Percentiles rank a stretch among this genome's conserved stretches.
phyloP scores from a whole-genome alignment of 1,139 yeast species.

The Candida sanyaensis region DNA sequence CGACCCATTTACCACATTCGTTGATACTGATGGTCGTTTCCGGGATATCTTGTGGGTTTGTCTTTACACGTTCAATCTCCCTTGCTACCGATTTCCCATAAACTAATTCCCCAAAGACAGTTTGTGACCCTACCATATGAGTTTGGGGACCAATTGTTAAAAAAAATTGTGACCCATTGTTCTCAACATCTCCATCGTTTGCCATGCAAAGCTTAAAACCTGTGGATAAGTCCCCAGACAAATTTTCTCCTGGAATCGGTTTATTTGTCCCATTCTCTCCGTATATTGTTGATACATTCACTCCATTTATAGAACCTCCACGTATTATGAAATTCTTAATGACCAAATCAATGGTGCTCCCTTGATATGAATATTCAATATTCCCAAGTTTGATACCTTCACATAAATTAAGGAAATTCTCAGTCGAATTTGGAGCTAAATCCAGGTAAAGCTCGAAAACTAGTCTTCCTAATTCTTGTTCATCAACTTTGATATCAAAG shows the following conservation, averaged over 20 bases:
- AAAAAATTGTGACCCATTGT: slow-evolving; percentile 78
- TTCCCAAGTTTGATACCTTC: slow-evolving; percentile 29
- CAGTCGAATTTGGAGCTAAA: slow-evolving; percentile 60
- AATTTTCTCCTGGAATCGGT: slow-evolving; percentile 64
- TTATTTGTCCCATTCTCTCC: slow-evolving; percentile 19
- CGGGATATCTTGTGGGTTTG: slow-evolving; percentile 47
- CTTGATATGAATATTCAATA: slow-evolving; percentile 31
- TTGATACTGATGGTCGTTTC: slow-evolving; percentile 49
- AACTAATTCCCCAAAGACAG: slow-evolving; percentile 68
- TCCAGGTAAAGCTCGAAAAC: slow-evolving; percentile 58
- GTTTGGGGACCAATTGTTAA: slow-evolving; percentile 71
- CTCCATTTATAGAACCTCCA: slow-evolving; percentile 66
- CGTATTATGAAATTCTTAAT: slow-evolving; percentile 80
- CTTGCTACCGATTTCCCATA: slow-evolving; percentile 74
- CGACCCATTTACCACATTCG: slow-evolving; percentile 69
- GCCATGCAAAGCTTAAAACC: slow-evolving; percentile 72
- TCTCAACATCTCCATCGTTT: slow-evolving; percentile 52
- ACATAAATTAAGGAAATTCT: slow-evolving; percentile 54
- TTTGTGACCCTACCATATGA: slow-evolving; percentile 73
- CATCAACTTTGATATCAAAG: slow-evolving; percentile 59
- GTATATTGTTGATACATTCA: slow-evolving; percentile 45
- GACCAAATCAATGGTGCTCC: slow-evolving; percentile 63
- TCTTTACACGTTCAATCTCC: slow-evolving; percentile 55
- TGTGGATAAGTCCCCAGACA: slow-evolving; percentile 42
- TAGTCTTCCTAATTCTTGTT: slow-evolving; percentile 55